A percentile compares a stretch with the other conserved stretches of the same genome.
phyloP scores from a whole-genome alignment of 208 protist species.

The Acanthamoeba sp. region DNA sequence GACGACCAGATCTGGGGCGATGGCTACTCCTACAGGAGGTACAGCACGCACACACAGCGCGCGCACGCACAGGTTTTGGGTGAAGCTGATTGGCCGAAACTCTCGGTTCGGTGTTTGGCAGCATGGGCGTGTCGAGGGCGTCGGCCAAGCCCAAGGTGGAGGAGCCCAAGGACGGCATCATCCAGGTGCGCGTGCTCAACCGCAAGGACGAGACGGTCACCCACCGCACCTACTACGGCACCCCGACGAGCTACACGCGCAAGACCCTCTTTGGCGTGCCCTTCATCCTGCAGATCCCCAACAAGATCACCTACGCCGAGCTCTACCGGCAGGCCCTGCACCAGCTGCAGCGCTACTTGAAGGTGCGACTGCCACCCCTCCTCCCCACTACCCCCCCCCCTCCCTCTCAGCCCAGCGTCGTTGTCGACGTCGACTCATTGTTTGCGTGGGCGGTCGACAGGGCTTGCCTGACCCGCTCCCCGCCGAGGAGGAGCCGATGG shows the following conservation, averaged over 20 bases:
- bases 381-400: background rate
- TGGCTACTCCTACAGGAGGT: background rate
- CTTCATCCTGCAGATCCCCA: conserved; percentile 32
- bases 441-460: background rate
- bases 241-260: conserved; percentile 43
- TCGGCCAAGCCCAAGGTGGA: background rate
- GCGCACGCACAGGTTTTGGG: no score
- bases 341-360: conserved; percentile 24
- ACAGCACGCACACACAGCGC: no score
- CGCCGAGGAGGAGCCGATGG: conserved; percentile 31
- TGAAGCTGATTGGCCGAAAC: no score
- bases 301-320: conserved; percentile 62
- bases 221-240: conserved; percentile 55
- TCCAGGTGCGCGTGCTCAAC: conserved; percentile 38
- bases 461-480: conserved; percentile 46
- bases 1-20: conserved; percentile 16
- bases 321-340: conserved; percentile 55
- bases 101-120: background rate
- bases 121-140: background rate
- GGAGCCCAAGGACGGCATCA: conserved; percentile 7
- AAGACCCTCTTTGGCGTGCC: conserved; percentile 67
- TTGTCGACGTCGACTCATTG: background rate
- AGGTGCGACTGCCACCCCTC: background rate
- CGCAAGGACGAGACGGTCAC: conserved; percentile 40
- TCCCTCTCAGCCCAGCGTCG: no score